Base-by-base conservation (phyloP, 2,329 filamentous ascomycete species). In the Dothidotthia symphoricarpi region DNA sequence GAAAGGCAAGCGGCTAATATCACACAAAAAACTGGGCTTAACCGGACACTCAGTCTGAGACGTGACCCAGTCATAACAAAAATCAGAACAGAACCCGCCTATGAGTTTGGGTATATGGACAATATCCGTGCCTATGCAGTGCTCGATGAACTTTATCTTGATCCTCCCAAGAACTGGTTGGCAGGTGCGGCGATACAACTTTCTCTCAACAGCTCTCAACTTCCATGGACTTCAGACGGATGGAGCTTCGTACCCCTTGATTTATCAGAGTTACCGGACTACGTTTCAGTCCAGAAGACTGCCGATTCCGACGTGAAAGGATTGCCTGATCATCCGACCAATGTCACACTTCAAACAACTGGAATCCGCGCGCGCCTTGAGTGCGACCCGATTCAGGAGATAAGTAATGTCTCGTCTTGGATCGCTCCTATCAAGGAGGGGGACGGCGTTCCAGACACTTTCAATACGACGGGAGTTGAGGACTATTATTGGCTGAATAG, bases 231-330 rank as follows among this genome's bases (percentile, higher is more conserved):
- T 11, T 26, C 26, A 4, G 43, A 46, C 19, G 49, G 34, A 17
- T 55, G 49, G 51, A 50, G 34, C 16, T 50, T 52, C 14, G 8
- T 47, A 13, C 47, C 43, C 5, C 4, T 51, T 13, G 30, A 49
- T 14, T 28, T 49, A 26, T 30, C 31, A 3, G 31, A 27, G 16
- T 28, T 48, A 28, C 14, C 31, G 15, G 12, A 15, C 25, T 4
- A 16, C 32, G n/a, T n/a, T 30, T 16, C 15, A 22, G 15, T 15
- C 13, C 24, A 19, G 6, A 11, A 24, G 10, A 10, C 16, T 6
- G 10, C 6, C 10, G 11, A 13, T 2, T 15, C 27, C 28, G 17
- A 11, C 8, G 33, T 29, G 11, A 24, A 15, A n/a, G 15, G 10
- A 3, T 11, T 10, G 3, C 25, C 13, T 10, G 24, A 3, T 9